Percentiles rank a stretch among this genome's conserved stretches.
Conservation (phyloP, 768 basidiomycete genomes). For the Peribolospora kevripleyi region DNA sequence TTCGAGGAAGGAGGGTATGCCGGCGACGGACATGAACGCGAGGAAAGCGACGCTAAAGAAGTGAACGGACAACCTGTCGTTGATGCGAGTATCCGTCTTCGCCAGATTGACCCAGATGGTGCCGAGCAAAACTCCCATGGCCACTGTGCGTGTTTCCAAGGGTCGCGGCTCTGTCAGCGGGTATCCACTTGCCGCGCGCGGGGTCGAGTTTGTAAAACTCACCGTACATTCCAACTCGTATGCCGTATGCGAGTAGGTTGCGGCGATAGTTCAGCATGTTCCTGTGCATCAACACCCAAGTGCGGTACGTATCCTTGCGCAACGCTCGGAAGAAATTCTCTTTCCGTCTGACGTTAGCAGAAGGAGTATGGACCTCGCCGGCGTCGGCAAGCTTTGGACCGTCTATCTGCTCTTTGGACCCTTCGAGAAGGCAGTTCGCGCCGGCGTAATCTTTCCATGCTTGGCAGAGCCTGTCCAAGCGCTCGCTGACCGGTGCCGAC, state of each 20-base stretch:
- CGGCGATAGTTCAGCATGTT: slow-evolving; percentile 29
- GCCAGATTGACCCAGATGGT: slow-evolving; percentile 28
- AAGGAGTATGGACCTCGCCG: no score
- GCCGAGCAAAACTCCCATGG: slow-evolving; percentile 21
- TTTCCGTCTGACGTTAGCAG: background rate
- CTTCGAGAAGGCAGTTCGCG: no score
- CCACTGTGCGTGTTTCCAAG: slow-evolving; percentile 6
- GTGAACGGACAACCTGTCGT: slow-evolving; percentile 17
- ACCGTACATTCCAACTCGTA: slow-evolving; percentile 33
- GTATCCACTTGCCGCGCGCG: background rate
- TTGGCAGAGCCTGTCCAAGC: background rate
- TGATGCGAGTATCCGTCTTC: slow-evolving; percentile 13
- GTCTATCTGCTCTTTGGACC: no score
- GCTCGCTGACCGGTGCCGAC: background rate
- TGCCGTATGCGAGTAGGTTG: slow-evolving; percentile 35
- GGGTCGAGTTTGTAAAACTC: slow-evolving; percentile 10
- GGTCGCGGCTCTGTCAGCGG: background rate
- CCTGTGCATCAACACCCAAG: slow-evolving; percentile 25
- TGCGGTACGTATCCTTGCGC: background rate
- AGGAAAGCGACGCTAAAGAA: slow-evolving; percentile 32
- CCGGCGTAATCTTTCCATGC: no score
- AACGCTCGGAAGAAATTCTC: background rate
- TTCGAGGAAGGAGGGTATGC: slow-evolving; percentile 36
- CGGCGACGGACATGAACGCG: slow-evolving; percentile 31
- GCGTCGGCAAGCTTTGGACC: no score